Evolutionary conservation across 495 filamentous ascomycete species (phyloP).

Genomic region (Tuber magnatum): DNA sequence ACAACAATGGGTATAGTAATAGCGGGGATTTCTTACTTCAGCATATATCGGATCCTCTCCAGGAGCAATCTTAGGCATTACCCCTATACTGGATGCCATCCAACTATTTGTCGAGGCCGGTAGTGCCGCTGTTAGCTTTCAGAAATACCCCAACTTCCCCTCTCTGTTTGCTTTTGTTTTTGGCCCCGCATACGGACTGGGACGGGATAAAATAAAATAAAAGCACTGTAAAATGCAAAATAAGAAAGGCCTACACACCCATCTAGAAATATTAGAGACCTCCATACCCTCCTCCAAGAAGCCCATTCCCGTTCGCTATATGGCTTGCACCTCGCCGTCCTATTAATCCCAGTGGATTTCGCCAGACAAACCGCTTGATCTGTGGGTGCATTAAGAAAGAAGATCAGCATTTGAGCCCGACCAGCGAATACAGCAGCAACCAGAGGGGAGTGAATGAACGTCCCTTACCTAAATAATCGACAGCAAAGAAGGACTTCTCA

Average conservation of each 20-base stretch:
- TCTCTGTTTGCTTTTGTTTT: neutral
- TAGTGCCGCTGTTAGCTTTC: neutral
- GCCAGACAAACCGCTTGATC: constrained; percentile 34
- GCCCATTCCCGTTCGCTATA: constrained; percentile 33
- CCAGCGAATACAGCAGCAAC: neutral
- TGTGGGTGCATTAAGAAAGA: constrained; percentile 10
- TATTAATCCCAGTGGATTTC: constrained; percentile 19
- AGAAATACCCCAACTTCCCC: neutral
- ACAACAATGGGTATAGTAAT: neutral
- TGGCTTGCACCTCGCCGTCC: constrained; percentile 10
- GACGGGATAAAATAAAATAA: neutral
- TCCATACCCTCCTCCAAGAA: constrained; percentile 34
- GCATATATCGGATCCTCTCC: constrained; percentile 19
- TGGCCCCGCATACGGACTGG: neutral
- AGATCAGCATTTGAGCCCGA: constrained; percentile 1
- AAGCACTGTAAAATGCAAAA: constrained; percentile 2
- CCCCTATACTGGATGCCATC: constrained; percentile 25
- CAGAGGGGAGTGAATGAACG: neutral
- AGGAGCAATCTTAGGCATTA: constrained; percentile 19
- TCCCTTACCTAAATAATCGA: constrained; percentile 27
- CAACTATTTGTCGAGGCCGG: constrained; percentile 10
- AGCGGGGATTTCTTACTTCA: constrained; percentile 12
- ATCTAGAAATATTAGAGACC: constrained; percentile 36
- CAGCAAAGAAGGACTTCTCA: constrained; percentile 30
- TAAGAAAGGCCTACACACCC: constrained; percentile 23